Conservation (phyloP, 2,329 filamentous ascomycete species). For the Colletotrichum lupini region DNA sequence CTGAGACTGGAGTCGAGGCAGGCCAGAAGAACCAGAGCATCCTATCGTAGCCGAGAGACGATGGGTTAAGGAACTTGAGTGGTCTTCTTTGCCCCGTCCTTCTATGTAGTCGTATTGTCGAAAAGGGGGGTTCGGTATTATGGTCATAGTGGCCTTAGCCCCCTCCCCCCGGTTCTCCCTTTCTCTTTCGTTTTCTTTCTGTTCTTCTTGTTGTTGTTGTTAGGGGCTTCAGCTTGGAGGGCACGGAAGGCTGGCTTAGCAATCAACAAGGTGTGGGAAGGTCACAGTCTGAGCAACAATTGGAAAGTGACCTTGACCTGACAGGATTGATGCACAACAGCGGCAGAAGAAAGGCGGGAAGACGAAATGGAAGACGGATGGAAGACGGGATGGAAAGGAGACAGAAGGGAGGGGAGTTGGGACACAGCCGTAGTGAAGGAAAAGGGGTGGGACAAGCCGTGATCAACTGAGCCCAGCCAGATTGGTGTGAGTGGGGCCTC, state of each 20-base stretch:
- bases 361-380: conserved; percentile 3
- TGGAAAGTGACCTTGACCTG: background rate
- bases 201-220: background rate
- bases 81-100: conserved; percentile 1
- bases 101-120: conserved; percentile 5
- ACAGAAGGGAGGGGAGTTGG: background rate
- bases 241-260: background rate
- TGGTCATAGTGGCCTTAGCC: background rate
- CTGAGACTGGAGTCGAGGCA: background rate
- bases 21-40: background rate
- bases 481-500: conserved; percentile 15
- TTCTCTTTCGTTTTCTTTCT: background rate
- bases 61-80: background rate
- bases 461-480: background rate
- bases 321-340: background rate
- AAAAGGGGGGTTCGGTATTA: background rate
- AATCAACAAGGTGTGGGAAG: background rate
- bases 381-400: conserved; percentile 12
- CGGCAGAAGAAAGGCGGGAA: background rate
- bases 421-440: background rate
- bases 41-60: background rate
- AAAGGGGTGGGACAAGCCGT: conserved; percentile 3
- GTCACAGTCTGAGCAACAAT: background rate
- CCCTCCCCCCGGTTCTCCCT: background rate
- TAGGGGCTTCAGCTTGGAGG: background rate